Base-by-base conservation (phyloP, 1,139 yeast species). In the Candida sp. region DNA sequence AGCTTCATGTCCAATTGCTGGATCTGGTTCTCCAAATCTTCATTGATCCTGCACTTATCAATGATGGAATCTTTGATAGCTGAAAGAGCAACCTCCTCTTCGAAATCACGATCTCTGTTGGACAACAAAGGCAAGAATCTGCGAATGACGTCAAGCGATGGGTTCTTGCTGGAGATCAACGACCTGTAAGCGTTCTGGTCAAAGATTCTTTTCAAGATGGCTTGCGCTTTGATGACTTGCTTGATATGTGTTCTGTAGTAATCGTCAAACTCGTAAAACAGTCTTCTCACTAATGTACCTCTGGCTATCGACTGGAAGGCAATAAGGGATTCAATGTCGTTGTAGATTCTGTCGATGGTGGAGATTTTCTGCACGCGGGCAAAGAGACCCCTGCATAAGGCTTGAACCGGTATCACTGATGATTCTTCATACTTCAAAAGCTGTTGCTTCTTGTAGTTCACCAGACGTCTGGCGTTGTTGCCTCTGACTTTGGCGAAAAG, bases 1-100 rank as follows among this genome's bases (percentile, higher is more conserved):
- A 91, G 85, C 62, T 90, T 92, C 58, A 89, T 81, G 62, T 93
- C 97, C 59, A 93, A 77, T 57, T 89, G 88, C 56, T 88, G 92
- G 54, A 93, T 84, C 54, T 85, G 88, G 46, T 80, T 81, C 63
- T 90, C 96, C 59, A 90, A 74, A 39, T 77, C 80, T 59, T 86
- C 93, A 59, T 90, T 89, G 30, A 75, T 73, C 47, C 80, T 80
- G 7, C 90, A 85, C 53, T 80, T 85, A 46, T 80, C 85, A 46
- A 84, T 78, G 39, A 90, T 88, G 35, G 79, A 74, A 55, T 90
- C 93, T 58, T 90, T 86, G 52, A 83, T 70, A 48, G 82, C 83
- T 38, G 90, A 89, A 35, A 93, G 70, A 51, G 81, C 84, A 54
- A 89, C 75, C 59, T 91, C 97, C 59, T 88, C 90, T 52, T 85